Evolutionary conservation across 345 rosid genomes (phyloP).

Genomic region (Euphorbia tirucalli): DNA sequence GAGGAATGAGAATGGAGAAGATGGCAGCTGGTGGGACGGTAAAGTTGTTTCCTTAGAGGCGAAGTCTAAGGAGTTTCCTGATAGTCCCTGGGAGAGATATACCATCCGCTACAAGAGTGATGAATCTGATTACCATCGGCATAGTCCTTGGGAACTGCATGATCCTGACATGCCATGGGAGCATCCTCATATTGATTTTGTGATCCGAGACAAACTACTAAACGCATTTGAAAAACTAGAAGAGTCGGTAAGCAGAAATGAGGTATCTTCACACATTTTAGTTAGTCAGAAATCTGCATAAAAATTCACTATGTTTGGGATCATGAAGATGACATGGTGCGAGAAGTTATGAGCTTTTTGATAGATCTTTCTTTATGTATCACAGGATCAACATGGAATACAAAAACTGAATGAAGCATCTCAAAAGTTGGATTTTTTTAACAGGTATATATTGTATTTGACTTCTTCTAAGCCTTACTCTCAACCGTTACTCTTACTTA

Average conservation of each 20-base stretch:
- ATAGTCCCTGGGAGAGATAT: slow-evolving; percentile 34
- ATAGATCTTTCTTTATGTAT: not conserved
- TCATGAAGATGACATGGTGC: not conserved
- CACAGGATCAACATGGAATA: slow-evolving; percentile 24
- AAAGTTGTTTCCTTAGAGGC: slow-evolving; percentile 20
- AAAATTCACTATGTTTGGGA: not conserved
- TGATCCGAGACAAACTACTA: slow-evolving; percentile 13
- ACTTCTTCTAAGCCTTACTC: not conserved
- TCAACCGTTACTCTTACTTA: not conserved
- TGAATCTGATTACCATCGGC: not conserved
- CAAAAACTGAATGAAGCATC: slow-evolving; percentile 21
- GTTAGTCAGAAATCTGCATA: not conserved
- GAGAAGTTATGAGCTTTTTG: not conserved
- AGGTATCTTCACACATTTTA: slow-evolving; percentile 4
- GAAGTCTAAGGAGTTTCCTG: slow-evolving; percentile 23
- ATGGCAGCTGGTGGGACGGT: slow-evolving; percentile 33
- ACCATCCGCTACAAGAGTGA: slow-evolving; percentile 12
- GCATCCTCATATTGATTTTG: slow-evolving; percentile 22
- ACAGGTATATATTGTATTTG: slow-evolving; percentile 20
- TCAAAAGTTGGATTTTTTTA: slow-evolving; percentile 21
- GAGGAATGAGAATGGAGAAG: slow-evolving; percentile 30
- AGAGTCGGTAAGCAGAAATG: slow-evolving; percentile 4
- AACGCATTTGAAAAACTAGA: slow-evolving; percentile 18
- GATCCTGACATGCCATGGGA: slow-evolving; percentile 21
- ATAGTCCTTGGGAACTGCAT: slow-evolving; percentile 33